Percentiles rank a stretch among this genome's conserved stretches.
These are phyloP conservation scores for Ophiostoma piceae DNA, from an alignment of 2,329 filamentous ascomycete genomes.

Conservation along the genomic window DNA sequence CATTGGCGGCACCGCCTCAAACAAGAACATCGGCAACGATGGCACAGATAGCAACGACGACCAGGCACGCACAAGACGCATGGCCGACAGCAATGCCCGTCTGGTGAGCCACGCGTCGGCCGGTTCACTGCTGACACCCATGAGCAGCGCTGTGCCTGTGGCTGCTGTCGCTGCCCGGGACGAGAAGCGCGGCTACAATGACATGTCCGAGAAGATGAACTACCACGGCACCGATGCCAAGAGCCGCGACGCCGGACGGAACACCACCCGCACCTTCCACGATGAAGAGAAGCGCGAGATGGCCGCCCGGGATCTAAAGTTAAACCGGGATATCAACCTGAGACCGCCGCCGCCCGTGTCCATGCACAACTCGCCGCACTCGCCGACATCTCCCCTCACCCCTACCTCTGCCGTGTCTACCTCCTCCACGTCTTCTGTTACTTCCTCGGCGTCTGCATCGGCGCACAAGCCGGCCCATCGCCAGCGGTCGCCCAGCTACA, in stretches of 20 bases:
- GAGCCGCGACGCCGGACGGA: neutral
- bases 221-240: conserved; percentile 5
- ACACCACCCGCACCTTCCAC: neutral
- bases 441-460: neutral
- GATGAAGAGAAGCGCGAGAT: conserved; percentile 9
- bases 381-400: neutral
- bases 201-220: conserved; percentile 8
- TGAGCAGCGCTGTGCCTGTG: conserved; percentile 37
- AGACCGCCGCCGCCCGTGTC: neutral
- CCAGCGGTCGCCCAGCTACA: conserved; percentile 20
- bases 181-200: conserved; percentile 5
- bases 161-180: neutral
- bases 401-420: neutral
- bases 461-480: neutral
- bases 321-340: neutral
- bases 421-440: neutral
- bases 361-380: neutral
- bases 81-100: conserved; percentile 10
- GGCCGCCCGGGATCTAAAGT: neutral
- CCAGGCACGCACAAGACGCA: neutral
- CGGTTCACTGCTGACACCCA: neutral
- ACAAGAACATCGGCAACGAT: neutral
- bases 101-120: neutral
- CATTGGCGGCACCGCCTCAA: neutral
- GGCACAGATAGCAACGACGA: neutral